Evolutionary conservation across 139 green algal species (phyloP), one percentile per base, ranked within the genome.

Genomic region (Chlamydomonas schloesseri): DNA sequence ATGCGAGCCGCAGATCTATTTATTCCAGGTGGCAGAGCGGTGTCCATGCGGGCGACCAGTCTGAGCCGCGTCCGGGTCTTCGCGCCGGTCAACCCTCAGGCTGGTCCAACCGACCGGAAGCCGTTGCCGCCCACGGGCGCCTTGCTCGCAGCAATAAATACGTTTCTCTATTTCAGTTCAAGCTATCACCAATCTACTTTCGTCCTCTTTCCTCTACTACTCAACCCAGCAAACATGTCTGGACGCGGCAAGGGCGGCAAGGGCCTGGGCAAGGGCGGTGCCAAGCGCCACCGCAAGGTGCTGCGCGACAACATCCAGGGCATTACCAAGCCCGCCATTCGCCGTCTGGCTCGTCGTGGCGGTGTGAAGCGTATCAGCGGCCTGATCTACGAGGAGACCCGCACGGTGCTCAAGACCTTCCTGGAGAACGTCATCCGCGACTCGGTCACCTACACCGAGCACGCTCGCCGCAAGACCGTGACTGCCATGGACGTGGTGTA

Each of bases 371-470:
- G 94, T 81, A 98, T 98, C 90, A 94, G 86, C 83, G 96, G 96
- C 88, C 94, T 98, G 46, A 97, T 98, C 93, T 97, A 98, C 81
- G 95, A 97, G 89, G 95, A 98, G 92, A 97, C 95, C 46, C 93
- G 95, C 85, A 93, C 93, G 73, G 95, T 97, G 55, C 93, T 97
- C 77, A 97, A 98, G 94, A 94, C 97, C 72, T 98, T 98, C 92
- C 93, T 98, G 53, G 95, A 98, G 93, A 97, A 97, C 89, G 96
- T 98, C 36, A 96, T 97, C 88, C 93, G 97, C 71, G 97, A 99
- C 87, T 95, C 96, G 33, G 97, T 99, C 47, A 99, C 97, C 88
- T 99, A 99, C 95, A 98, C 97, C 69, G 97, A 99, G 95, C 97
- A 99, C 94, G 97, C 97, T 50, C 92, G 96, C 78, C 93, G 97